Evolutionary conservation across 2,329 filamentous ascomycete genomes (phyloP).

Genomic region (Cladosporium colombiae): DNA sequence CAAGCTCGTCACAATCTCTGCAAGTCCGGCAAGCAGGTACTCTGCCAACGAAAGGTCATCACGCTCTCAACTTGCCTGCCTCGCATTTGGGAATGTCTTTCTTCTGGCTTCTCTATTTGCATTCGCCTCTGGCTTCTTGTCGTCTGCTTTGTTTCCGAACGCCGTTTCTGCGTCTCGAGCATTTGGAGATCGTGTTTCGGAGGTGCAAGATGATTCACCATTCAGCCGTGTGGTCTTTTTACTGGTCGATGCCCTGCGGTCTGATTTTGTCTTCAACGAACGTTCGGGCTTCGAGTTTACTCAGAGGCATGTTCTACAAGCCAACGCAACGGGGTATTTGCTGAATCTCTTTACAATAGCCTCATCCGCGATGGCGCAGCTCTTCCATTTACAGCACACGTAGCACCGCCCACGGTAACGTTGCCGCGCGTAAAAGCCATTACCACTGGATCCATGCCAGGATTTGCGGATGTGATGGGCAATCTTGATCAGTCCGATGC

Average conservation of each 20-base stretch:
- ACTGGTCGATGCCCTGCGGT: constrained; percentile 72
- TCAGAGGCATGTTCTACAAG: constrained; percentile 64
- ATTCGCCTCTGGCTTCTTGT: neutral
- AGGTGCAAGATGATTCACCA: constrained; percentile 54
- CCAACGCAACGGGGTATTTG: neutral
- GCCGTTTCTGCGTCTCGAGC: too few relatives aligned
- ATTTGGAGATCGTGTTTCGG: constrained; percentile 31
- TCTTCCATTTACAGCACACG: constrained; percentile 91
- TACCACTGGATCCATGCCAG: constrained; percentile 94
- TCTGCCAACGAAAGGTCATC: too few relatives aligned
- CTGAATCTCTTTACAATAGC: constrained; percentile 46
- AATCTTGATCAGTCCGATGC: constrained; percentile 96
- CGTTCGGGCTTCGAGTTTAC: constrained; percentile 83
- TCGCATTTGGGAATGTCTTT: neutral
- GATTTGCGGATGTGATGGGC: constrained; percentile 95
- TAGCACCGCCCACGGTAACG: constrained; percentile 93
- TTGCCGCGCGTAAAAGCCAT: constrained; percentile 98
- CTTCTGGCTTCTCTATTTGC: neutral
- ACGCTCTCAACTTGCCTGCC: neutral
- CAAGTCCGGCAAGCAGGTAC: too few relatives aligned
- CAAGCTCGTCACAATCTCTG: too few relatives aligned
- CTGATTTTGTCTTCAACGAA: constrained; percentile 88
- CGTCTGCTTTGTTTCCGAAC: constrained; percentile 33
- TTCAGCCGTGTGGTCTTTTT: constrained; percentile 95
- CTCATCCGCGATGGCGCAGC: constrained; percentile 81